phyloP scores from a whole-genome alignment of 2,329 filamentous ascomycete genomes.

The Penicillium polonicum region DNA sequence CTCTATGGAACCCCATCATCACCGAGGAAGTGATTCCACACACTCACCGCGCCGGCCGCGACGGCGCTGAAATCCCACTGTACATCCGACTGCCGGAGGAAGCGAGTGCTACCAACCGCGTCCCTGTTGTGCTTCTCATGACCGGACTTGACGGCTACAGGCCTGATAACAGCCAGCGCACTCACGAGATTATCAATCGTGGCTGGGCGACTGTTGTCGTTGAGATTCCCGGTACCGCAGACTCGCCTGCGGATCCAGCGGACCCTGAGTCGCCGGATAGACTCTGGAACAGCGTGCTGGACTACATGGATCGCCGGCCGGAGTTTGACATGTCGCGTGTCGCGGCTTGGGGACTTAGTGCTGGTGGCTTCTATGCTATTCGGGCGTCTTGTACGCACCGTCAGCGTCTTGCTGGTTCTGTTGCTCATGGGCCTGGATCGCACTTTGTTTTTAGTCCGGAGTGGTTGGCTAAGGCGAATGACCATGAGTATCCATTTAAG shows the following conservation, averaged over 20 bases:
- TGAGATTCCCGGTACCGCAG: conserved; percentile 67
- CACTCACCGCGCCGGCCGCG: conserved; percentile 48
- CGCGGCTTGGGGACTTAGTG: conserved; percentile 63
- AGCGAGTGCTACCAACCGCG: conserved; percentile 44
- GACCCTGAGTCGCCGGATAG: conserved; percentile 62
- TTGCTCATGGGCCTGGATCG: conserved; percentile 64
- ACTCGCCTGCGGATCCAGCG: conserved; percentile 62
- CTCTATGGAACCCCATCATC: conserved; percentile 58
- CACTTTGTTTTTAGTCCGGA: conserved; percentile 61
- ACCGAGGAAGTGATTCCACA: conserved; percentile 63
- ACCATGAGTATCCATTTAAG: conserved; percentile 66
- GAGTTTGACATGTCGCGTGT: conserved; percentile 58
- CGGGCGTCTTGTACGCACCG: conserved; percentile 67
- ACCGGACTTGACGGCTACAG: conserved; percentile 61
- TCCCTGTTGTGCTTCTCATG: conserved; percentile 56
- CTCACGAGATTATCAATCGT: conserved; percentile 60
- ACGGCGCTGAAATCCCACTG: conserved; percentile 59
- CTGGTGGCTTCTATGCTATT: conserved; percentile 67
- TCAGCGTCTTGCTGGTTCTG: conserved; percentile 51
- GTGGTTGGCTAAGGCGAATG: conserved; percentile 62
- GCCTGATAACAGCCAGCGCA: conserved; percentile 53
- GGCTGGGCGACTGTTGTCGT: conserved; percentile 63
- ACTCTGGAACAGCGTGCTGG: conserved; percentile 61
- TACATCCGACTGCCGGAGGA: conserved; percentile 62
- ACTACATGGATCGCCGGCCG: conserved; percentile 55